Evolutionary conservation across 2,329 filamentous ascomycete species (phyloP).

Genomic region (Diplodia scrobiculata): DNA sequence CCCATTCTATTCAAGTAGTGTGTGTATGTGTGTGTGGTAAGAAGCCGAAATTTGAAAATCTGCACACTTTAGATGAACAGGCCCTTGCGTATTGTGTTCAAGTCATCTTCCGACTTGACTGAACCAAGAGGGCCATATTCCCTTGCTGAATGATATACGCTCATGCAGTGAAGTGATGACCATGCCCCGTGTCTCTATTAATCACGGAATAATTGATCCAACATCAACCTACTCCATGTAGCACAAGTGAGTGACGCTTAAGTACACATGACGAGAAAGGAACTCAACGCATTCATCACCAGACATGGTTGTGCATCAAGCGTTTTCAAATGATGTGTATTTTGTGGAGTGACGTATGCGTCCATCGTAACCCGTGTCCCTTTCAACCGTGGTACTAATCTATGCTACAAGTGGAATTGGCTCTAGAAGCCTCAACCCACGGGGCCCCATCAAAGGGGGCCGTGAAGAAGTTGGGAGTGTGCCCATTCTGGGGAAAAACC

Average conservation of each 20-base stretch:
- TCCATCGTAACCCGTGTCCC: conserved; percentile 4
- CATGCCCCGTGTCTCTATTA: too few species aligned
- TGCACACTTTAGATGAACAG: too few species aligned
- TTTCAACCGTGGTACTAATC: conserved; percentile 2
- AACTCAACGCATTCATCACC: background rate
- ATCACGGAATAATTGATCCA: too few species aligned
- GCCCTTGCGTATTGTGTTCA: too few species aligned
- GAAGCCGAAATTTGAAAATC: too few species aligned
- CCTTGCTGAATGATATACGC: too few species aligned
- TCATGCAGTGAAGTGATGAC: too few species aligned
- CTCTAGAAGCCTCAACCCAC: conserved; percentile 1
- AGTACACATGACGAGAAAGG: background rate
- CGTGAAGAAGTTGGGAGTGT: conserved; percentile 17
- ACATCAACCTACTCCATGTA: too few species aligned
- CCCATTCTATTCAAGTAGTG: too few species aligned
- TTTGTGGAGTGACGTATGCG: conserved; percentile 21
- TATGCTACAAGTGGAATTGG: conserved; percentile 15
- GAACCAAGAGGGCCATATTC: too few species aligned
- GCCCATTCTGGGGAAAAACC: conserved; percentile 1
- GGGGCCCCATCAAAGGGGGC: background rate
- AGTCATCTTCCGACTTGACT: too few species aligned
- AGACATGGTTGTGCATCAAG: background rate
- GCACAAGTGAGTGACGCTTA: background rate
- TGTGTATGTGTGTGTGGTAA: too few species aligned
- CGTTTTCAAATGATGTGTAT: background rate